Conservation (phyloP, 495 filamentous ascomycete genomes). For the Massariosphaeria phaeospora region DNA sequence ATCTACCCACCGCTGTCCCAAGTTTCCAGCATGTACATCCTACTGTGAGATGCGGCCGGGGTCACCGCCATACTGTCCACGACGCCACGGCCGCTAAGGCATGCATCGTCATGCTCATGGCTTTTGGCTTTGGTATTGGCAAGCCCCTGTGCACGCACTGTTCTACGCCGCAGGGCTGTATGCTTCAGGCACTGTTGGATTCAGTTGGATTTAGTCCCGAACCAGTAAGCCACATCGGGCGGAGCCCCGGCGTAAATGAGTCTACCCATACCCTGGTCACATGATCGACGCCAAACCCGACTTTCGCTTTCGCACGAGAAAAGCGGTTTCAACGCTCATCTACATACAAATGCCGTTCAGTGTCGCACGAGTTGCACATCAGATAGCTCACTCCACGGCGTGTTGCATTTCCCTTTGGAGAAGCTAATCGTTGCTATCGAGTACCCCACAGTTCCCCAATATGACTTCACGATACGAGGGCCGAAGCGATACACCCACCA, state of each 20-base stretch:
- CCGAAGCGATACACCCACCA: conserved; percentile 18
- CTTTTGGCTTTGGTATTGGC: too few relatives aligned
- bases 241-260: conserved; percentile 1
- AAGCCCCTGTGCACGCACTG: too few relatives aligned
- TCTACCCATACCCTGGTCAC: neutral
- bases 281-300: neutral
- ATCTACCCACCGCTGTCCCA: too few relatives aligned
- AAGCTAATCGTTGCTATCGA: too few relatives aligned
- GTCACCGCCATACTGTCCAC: too few relatives aligned
- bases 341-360: neutral
- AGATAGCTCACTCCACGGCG: neutral
- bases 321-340: neutral
- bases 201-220: neutral
- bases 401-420: neutral
- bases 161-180: conserved; percentile 4
- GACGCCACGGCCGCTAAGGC: too few relatives aligned
- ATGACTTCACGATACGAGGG: conserved; percentile 21
- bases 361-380: neutral
- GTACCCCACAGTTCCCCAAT: neutral
- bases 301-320: neutral
- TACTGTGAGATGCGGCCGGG: too few relatives aligned
- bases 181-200: too few relatives aligned
- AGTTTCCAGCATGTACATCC: too few relatives aligned
- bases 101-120: too few relatives aligned
- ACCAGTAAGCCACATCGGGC: neutral